Evolutionary conservation across 2,329 filamentous ascomycete genomes (phyloP), one percentile per base, ranked within the genome.

Genomic region (Sporothrix euskadiensis): DNA sequence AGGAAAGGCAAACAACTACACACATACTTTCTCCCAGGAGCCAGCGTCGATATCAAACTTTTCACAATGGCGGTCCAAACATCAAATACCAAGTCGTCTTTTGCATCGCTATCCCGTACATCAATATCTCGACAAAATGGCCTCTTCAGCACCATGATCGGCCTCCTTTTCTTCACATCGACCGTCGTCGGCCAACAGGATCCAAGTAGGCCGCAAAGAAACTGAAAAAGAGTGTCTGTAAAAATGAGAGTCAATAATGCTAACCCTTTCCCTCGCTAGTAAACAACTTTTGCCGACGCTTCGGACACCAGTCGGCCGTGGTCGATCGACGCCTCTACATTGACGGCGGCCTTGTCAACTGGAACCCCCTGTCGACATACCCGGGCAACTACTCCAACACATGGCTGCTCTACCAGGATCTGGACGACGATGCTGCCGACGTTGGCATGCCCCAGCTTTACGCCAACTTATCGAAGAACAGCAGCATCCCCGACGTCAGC

Each of bases 271-370:
- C 26, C n/a, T 10, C 66, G 4, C 56, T 22, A 4, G 81, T 90
- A 68, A 81, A 80, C 32, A 83, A 88, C 78, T 90, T 87, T 73
- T 87, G 85, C 76, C 81, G 85, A 63, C 81, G 85, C 73, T 88
- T 85, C 80, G 87, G 86, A 61, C 89, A 91, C 78, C 87, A 90
- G 78, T 88, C 88, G 8, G 84, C 89, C 7, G 82, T 90, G 10
- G 83, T 91, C 63, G 88, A 90, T 78, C 80, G 85, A 57, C 85
- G 84, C 75, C 81, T 91, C 26, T 91, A 88, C 78, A 88, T 91
- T 71, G 88, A 91, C 77, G 89, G 89, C 52, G 89, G 89, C 4
- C 81, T 87, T 71, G 78, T 90, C 39, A 85, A 88, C 76, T 89
- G 86, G 80, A 86, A 84, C 76, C 83, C 86, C 1, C 80, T 87